Conservation (phyloP, 208 protist species). For the Wallacemonas sp. region DNA sequence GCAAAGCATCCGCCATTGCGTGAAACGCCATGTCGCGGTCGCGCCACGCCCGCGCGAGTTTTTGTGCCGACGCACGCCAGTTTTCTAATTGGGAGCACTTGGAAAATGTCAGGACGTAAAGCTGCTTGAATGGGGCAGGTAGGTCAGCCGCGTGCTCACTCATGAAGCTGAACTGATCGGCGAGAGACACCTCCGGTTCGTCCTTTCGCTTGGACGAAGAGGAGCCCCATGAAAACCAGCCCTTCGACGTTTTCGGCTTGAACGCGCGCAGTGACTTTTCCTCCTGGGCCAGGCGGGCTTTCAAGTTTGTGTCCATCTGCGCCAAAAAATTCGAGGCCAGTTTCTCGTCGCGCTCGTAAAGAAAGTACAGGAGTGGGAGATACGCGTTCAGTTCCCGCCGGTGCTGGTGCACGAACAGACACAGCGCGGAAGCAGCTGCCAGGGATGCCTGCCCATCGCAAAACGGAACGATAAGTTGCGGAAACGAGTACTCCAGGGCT, state of each 20-base stretch:
- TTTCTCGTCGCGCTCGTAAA: constrained; percentile 39
- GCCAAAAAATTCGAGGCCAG: constrained; percentile 28
- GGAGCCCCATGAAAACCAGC: constrained; percentile 41
- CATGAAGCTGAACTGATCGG: constrained; percentile 26
- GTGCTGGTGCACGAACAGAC: constrained; percentile 31
- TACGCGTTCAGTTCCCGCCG: constrained; percentile 23
- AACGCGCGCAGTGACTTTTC: constrained; percentile 20
- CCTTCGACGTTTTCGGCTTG: constrained; percentile 27
- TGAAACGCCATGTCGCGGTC: constrained; percentile 23
- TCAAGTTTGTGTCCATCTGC: constrained; percentile 27
- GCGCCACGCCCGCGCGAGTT: constrained; percentile 17
- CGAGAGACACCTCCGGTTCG: neutral
- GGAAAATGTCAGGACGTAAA: constrained; percentile 15
- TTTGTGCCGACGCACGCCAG: neutral
- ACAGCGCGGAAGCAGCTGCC: constrained; percentile 17
- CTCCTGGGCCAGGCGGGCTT: constrained; percentile 20
- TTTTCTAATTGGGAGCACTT: constrained; percentile 12
- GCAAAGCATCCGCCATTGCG: constrained; percentile 7
- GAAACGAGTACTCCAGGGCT: constrained; percentile 43
- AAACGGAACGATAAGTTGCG: constrained; percentile 37
- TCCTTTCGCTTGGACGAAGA: constrained; percentile 1
- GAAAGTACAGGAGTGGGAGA: constrained; percentile 41
- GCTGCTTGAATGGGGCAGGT: constrained; percentile 21
- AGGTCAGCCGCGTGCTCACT: constrained; percentile 19
- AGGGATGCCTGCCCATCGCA: constrained; percentile 9